Conservation (phyloP, 2,329 filamentous ascomycete genomes). For the Colletotrichum destructivum region DNA sequence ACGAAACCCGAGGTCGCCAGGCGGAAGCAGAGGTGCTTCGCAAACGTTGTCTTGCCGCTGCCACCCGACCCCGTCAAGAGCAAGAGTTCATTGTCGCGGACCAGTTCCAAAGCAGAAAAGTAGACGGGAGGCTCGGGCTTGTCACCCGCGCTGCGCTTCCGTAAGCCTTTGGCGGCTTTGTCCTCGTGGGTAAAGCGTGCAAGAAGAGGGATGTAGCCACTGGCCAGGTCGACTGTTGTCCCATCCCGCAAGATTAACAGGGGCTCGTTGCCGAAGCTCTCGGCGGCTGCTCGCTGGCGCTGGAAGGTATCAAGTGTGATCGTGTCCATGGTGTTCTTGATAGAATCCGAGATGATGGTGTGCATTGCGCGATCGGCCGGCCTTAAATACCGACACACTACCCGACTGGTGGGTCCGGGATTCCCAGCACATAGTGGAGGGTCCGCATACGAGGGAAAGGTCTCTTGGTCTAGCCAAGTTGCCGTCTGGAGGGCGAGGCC, state of each 20-base stretch:
- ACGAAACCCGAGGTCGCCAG: neutral
- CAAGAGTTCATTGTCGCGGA: slow-evolving; percentile 7
- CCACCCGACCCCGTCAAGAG: slow-evolving; percentile 16
- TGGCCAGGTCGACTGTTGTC: neutral
- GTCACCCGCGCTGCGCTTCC: neutral
- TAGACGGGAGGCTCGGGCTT: slow-evolving; percentile 14
- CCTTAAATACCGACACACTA: slow-evolving; percentile 7
- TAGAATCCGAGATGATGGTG: neutral
- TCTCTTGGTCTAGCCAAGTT: too few species aligned
- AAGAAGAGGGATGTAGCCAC: slow-evolving; percentile 19
- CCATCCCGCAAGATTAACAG: neutral
- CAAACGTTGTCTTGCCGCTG: slow-evolving; percentile 21
- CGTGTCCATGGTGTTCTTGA: neutral
- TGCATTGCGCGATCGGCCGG: neutral
- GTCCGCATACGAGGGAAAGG: neutral
- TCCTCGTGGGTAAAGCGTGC: slow-evolving; percentile 19
- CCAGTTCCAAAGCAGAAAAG: slow-evolving; percentile 15
- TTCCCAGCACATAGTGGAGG: neutral
- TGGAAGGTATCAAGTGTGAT: neutral
- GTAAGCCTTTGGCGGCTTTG: slow-evolving; percentile 26
- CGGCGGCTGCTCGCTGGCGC: neutral
- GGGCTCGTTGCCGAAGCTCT: slow-evolving; percentile 3
- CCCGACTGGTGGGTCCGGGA: neutral
- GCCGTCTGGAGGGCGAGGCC: too few species aligned
- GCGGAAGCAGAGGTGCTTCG: slow-evolving; percentile 15